A percentile compares a stretch with the other conserved stretches of the same genome.
Conservation (phyloP, 2,329 filamentous ascomycete genomes). For the Paraphoma chrysanthemicola region DNA sequence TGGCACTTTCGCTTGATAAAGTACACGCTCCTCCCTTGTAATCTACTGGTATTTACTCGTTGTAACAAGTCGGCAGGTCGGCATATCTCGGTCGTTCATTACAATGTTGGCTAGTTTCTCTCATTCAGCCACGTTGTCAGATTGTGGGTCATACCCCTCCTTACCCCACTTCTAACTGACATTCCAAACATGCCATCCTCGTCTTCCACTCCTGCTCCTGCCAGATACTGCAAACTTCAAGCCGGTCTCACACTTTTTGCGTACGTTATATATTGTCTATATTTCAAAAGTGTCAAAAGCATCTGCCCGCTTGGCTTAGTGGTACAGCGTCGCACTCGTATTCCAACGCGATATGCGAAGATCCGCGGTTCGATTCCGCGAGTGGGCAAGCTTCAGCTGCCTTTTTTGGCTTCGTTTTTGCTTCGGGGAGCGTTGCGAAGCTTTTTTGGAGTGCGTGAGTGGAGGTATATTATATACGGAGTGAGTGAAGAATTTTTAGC, state of each 20-base stretch:
- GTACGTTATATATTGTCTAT: neutral
- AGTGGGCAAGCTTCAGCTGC: constrained; percentile 2
- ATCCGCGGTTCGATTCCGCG: constrained; percentile 21
- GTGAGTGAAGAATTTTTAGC: neutral
- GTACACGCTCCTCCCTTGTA: too few species aligned
- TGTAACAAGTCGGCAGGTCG: neutral
- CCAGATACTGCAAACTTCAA: neutral
- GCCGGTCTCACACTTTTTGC: neutral
- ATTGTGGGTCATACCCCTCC: neutral
- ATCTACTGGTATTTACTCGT: too few species aligned
- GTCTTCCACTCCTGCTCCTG: neutral
- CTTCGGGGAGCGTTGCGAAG: neutral
- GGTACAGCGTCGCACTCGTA: constrained; percentile 24
- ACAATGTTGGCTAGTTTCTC: neutral
- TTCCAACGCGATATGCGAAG: constrained; percentile 15
- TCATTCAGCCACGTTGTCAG: neutral
- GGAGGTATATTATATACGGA: too few species aligned
- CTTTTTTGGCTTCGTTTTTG: neutral
- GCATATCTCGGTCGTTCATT: neutral
- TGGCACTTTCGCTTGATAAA: too few species aligned
- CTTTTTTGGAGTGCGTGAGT: neutral
- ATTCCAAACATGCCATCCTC: neutral
- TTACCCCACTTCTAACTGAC: neutral
- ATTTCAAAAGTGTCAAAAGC: neutral
- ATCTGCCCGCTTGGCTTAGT: constrained; percentile 16